Conservation (phyloP, 2,329 filamentous ascomycete species). For the Nigrospora osmanthi region DNA sequence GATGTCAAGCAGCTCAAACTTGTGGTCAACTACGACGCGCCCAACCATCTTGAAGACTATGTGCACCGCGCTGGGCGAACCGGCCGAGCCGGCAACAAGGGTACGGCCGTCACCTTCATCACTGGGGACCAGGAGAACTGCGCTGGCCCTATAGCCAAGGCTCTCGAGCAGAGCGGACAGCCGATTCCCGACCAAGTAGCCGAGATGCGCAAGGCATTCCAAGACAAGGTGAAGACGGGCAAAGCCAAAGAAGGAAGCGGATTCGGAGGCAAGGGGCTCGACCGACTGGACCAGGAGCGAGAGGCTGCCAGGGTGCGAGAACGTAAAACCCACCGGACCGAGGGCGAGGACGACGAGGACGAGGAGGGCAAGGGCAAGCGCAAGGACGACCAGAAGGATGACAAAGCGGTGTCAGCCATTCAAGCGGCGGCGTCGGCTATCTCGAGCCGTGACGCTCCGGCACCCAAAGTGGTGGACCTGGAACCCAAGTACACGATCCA, state of each 20-base stretch:
- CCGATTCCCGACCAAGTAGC: constrained; percentile 63
- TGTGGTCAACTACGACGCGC: constrained; percentile 91
- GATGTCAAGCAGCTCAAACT: constrained; percentile 95
- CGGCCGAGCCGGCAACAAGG: constrained; percentile 87
- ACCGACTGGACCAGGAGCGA: constrained; percentile 83
- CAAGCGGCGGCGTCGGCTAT: constrained; percentile 53
- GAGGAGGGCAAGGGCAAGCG: constrained; percentile 62
- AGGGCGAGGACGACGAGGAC: constrained; percentile 72
- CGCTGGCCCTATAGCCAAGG: constrained; percentile 80
- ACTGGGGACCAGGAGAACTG: constrained; percentile 89
- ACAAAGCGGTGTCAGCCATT: constrained; percentile 59
- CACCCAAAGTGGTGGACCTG: constrained; percentile 31
- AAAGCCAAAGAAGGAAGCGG: constrained; percentile 85
- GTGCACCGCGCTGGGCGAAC: constrained; percentile 92
- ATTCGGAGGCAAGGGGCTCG: constrained; percentile 91
- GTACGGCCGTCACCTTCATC: constrained; percentile 90
- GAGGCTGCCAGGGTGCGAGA: constrained; percentile 81
- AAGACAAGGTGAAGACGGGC: constrained; percentile 85
- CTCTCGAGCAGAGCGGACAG: constrained; percentile 85
- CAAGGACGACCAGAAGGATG: constrained; percentile 63
- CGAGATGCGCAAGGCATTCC: constrained; percentile 64
- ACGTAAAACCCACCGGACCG: constrained; percentile 82
- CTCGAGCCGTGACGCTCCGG: constrained; percentile 38
- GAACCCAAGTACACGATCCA: constrained; percentile 63
- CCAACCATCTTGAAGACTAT: constrained; percentile 93